phyloP scores from a whole-genome alignment of 2,329 filamentous ascomycete genomes.

The Basipetospora chlamydospora region DNA sequence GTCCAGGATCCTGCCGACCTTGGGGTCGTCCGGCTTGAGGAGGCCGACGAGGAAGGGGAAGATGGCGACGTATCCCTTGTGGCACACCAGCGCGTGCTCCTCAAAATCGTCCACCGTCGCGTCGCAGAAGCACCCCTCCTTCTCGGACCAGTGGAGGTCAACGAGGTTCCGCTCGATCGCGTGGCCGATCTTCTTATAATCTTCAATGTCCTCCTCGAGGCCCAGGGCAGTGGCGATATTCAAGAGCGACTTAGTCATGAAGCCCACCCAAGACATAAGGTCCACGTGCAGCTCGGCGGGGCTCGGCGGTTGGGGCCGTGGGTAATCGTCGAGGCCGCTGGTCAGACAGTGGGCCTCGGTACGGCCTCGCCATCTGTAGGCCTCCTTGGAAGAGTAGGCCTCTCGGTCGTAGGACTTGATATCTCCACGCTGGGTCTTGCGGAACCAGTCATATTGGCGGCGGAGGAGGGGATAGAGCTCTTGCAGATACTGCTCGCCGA shows the following conservation, averaged over 20 bases:
- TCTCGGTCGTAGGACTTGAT: slow-evolving; percentile 83
- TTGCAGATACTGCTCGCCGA: slow-evolving; percentile 56
- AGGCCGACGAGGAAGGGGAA: slow-evolving; percentile 86
- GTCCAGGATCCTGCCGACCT: slow-evolving; percentile 60
- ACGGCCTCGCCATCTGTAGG: slow-evolving; percentile 87
- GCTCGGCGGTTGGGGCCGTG: slow-evolving; percentile 82
- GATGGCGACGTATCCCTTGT: slow-evolving; percentile 89
- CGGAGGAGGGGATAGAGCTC: slow-evolving; percentile 76
- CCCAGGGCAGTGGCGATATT: slow-evolving; percentile 67
- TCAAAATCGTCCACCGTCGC: slow-evolving; percentile 92
- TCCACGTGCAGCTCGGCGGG: slow-evolving; percentile 93
- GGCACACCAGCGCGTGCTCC: slow-evolving; percentile 77
- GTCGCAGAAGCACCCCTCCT: slow-evolving; percentile 77
- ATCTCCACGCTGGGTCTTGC: slow-evolving; percentile 77
- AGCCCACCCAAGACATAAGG: slow-evolving; percentile 91
- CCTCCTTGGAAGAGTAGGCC: slow-evolving; percentile 79
- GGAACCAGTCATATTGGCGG: slow-evolving; percentile 90
- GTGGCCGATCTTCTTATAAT: slow-evolving; percentile 56
- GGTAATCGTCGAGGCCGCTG: slow-evolving; percentile 92
- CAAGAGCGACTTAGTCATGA: slow-evolving; percentile 78
- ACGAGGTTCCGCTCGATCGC: slow-evolving; percentile 78
- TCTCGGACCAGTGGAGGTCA: slow-evolving; percentile 82
- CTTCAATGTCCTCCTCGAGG: slow-evolving; percentile 58
- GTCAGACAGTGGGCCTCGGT: slow-evolving; percentile 78
- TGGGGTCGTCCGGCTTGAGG: slow-evolving; percentile 56